Conservation (phyloP, 2,329 filamentous ascomycete genomes). For the Fusarium mundagurra region DNA sequence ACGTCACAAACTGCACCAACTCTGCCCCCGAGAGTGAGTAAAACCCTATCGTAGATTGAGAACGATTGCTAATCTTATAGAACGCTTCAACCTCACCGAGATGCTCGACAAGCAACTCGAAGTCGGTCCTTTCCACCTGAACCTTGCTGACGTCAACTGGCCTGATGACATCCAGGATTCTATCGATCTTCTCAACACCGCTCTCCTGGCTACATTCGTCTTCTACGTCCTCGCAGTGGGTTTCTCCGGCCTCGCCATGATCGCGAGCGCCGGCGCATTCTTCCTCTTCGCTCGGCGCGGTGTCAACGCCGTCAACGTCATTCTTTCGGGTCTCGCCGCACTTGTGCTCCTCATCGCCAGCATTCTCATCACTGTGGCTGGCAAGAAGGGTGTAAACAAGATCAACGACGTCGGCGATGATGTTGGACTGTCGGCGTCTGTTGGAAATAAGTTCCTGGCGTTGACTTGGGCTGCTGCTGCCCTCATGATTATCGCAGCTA, state of each 20-base stretch:
- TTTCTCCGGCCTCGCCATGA: conserved; percentile 55
- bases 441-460: conserved; percentile 56
- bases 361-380: conserved; percentile 54
- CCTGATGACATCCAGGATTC: conserved; percentile 56
- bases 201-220: conserved; percentile 59
- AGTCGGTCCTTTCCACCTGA: conserved; percentile 56
- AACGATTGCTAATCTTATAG: conserved; percentile 31
- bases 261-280: conserved; percentile 51
- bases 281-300: conserved; percentile 43
- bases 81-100: conserved; percentile 58
- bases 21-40: conserved; percentile 52
- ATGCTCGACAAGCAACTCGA: conserved; percentile 58
- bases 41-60: neutral
- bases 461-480: conserved; percentile 60
- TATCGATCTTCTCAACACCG: conserved; percentile 60
- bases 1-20: conserved; percentile 57
- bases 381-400: conserved; percentile 52
- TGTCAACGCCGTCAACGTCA: conserved; percentile 50
- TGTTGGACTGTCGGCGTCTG: conserved; percentile 55
- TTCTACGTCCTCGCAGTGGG: conserved; percentile 58
- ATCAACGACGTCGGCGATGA: conserved; percentile 56
- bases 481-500: conserved; percentile 52
- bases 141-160: conserved; percentile 57
- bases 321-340: conserved; percentile 49
- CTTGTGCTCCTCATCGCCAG: conserved; percentile 54